These are phyloP conservation scores for Rhynchosporium agropyri DNA, from an alignment of 2,329 filamentous ascomycete genomes.

Conservation along the genomic window DNA sequence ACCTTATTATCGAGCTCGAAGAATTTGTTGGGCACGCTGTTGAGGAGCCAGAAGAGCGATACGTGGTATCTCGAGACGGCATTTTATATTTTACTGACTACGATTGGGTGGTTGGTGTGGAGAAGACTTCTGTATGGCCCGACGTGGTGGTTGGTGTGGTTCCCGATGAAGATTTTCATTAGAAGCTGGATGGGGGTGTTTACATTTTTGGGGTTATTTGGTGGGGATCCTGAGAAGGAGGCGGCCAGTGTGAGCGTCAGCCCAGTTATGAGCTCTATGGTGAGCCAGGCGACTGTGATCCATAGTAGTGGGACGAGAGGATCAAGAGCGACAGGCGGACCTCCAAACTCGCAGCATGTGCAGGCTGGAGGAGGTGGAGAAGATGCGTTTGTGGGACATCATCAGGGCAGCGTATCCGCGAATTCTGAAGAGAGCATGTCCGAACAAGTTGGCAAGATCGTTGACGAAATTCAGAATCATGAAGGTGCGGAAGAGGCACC, in stretches of 20 bases:
- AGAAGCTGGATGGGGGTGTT: slow-evolving; percentile 60
- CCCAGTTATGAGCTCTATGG: slow-evolving; percentile 31
- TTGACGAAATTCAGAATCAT: slow-evolving; percentile 45
- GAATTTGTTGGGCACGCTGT: slow-evolving; percentile 74
- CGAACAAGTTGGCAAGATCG: slow-evolving; percentile 58
- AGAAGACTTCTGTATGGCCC: slow-evolving; percentile 85
- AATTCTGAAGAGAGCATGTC: slow-evolving; percentile 45
- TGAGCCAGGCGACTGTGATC: slow-evolving; percentile 23
- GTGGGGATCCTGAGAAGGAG: slow-evolving; percentile 20
- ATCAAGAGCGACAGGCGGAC: slow-evolving; percentile 20
- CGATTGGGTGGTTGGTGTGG: slow-evolving; percentile 84
- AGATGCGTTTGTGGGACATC: slow-evolving; percentile 33
- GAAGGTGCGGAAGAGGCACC: slow-evolving; percentile 44
- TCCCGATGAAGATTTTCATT: slow-evolving; percentile 73
- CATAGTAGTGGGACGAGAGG: slow-evolving; percentile 34
- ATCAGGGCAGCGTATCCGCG: slow-evolving; percentile 27
- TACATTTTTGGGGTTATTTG: slow-evolving; percentile 50
- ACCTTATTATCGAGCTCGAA: slow-evolving; percentile 73
- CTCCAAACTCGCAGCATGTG: slow-evolving; percentile 48
- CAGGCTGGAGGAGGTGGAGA: slow-evolving; percentile 48
- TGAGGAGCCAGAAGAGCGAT: slow-evolving; percentile 91
- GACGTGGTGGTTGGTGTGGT: slow-evolving; percentile 83
- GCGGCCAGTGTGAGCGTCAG: slow-evolving; percentile 20
- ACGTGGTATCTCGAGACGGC: slow-evolving; percentile 96
- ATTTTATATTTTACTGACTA: slow-evolving; percentile 77